phyloP scores from a whole-genome alignment of 2,329 filamentous ascomycete genomes.

The Helotiales sp. region DNA sequence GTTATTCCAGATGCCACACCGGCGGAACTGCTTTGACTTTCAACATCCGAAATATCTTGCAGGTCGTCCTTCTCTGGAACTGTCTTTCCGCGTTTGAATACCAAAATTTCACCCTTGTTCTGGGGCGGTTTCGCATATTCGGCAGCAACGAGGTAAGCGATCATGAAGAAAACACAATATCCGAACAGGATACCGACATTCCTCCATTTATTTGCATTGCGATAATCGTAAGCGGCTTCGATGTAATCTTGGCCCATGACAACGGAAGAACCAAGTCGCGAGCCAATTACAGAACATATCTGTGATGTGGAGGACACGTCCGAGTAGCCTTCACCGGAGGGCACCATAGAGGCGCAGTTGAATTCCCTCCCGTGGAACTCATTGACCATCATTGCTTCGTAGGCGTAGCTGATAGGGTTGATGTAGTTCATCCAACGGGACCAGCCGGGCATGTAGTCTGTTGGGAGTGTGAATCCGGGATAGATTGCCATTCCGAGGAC shows the following conservation, averaged over 20 bases:
- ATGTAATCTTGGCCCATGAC: constrained; percentile 66
- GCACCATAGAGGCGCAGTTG: constrained; percentile 34
- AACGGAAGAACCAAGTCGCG: constrained; percentile 54
- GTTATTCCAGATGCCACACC: constrained; percentile 30
- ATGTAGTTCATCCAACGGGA: constrained; percentile 79
- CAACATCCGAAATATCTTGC: constrained; percentile 15
- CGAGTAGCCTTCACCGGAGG: constrained; percentile 29
- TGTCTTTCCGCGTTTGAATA: constrained; percentile 72
- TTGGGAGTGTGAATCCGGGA: constrained; percentile 50
- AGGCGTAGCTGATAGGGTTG: constrained; percentile 69
- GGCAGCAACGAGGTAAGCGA: constrained; percentile 68
- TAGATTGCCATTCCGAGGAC: constrained; percentile 40
- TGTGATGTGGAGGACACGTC: constrained; percentile 23
- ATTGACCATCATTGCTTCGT: constrained; percentile 82
- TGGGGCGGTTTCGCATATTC: constrained; percentile 63
- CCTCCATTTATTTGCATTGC: constrained; percentile 65
- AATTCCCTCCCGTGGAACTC: constrained; percentile 61
- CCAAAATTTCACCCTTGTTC: constrained; percentile 76
- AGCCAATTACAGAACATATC: constrained; percentile 65
- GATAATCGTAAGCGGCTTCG: constrained; percentile 59
- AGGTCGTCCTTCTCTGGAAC: neutral
- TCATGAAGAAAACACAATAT: constrained; percentile 51
- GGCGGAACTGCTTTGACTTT: constrained; percentile 20
- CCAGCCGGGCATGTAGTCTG: constrained; percentile 72
- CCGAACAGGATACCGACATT: constrained; percentile 72